phyloP scores from a whole-genome alignment of 2,329 filamentous ascomycete species.

The Verticillium dahliae region DNA sequence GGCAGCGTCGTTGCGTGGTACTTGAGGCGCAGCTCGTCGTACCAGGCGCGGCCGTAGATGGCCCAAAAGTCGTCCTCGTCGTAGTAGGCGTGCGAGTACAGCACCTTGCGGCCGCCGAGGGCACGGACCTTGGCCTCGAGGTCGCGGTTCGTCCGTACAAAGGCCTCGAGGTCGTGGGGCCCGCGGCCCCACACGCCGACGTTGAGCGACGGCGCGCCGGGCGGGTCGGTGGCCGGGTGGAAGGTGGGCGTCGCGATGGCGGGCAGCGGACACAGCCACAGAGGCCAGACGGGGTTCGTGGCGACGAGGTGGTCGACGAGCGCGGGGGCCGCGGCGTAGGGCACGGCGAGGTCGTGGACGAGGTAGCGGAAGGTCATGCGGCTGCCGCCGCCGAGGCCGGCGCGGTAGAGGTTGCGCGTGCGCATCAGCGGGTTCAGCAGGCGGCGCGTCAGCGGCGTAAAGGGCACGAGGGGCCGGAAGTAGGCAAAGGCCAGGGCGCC shows the following conservation, averaged over 20 bases:
- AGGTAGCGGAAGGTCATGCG: conserved; percentile 51
- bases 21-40: conserved; percentile 49
- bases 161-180: conserved; percentile 32
- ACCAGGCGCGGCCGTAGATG: conserved; percentile 53
- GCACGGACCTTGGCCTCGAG: conserved; percentile 54
- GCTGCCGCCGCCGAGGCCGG: conserved; percentile 51
- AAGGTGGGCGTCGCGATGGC: conserved; percentile 28
- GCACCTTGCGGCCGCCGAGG: conserved; percentile 60
- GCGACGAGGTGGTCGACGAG: conserved; percentile 42
- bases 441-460: conserved; percentile 56
- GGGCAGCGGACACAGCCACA: conserved; percentile 50
- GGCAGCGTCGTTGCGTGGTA: conserved; percentile 55
- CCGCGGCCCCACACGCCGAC: conserved; percentile 57
- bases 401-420: conserved; percentile 59
- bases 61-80: conserved; percentile 63
- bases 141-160: conserved; percentile 48
- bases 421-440: conserved; percentile 57
- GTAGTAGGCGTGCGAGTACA: conserved; percentile 66
- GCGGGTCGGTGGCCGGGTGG: conserved; percentile 2
- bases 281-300: conserved; percentile 40
- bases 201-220: conserved; percentile 34
- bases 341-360: conserved; percentile 56
- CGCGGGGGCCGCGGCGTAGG: conserved; percentile 31
- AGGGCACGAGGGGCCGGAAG: conserved; percentile 48
- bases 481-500: conserved; percentile 57